Evolutionary conservation across 2,329 filamentous ascomycete genomes (phyloP), one percentile per base, ranked within the genome.

Genomic region (Trichoderma oligosporum): DNA sequence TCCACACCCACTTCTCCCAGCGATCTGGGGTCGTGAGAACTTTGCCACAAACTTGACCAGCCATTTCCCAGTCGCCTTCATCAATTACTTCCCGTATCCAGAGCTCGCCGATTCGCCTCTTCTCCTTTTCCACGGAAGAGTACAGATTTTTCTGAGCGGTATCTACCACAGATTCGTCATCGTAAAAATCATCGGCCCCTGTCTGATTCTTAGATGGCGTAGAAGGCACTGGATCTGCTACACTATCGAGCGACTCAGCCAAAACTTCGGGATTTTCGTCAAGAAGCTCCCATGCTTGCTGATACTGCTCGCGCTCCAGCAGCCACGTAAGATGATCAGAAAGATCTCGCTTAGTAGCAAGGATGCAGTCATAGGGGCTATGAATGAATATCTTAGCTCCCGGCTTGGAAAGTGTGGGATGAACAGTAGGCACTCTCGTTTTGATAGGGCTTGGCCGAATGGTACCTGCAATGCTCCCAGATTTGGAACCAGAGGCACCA

Each of bases 1-100:
- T 87, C 84, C 89, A 95, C 4, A 95, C 88, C 91, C 93, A 97
- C 66, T 95, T 90, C 73, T 97, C 92, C 94, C 94, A 99, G 64
- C 87, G 79, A 46, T 87, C 80, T 1, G 91, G 84, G 1, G 87
- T 90, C 41, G 85, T 85, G 1, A 99, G 78, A 0, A 97, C 92
- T 66, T 87, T 91, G 12, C 87, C 89, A 58, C 91, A 93, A 4
- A 95, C 79, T 65, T 87, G 80, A 1, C 91, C 93, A 5, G 94
- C 94, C 57, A 82, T 77, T 7, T 70, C 69, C 94, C 94, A 99
- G 60, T 93, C 80, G 7, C 83, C 80, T 0, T 82, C 78, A 33
- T 86, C 82, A 31, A 96, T 82, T 31, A 97, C 80, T 65, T 96
- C 89, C 60, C 92, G 86, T 31, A 99, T 80, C 94, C 94, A 99